Evolutionary conservation across 371 early-diverging fungal species (phyloP).

Genomic region (Mortierella sp.): DNA sequence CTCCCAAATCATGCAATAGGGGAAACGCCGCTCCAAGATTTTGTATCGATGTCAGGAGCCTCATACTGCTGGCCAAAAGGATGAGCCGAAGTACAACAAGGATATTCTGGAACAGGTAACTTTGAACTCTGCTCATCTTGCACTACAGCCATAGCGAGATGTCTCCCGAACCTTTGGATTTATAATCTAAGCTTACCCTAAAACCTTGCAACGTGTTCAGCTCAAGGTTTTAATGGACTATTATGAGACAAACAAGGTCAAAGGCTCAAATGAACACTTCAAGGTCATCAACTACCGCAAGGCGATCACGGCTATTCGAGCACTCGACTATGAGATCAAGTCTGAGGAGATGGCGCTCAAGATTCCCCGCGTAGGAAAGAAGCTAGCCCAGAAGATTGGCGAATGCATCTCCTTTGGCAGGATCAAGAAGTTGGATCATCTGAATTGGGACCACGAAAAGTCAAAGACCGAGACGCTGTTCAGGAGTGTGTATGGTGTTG

Average conservation of each 20-base stretch:
- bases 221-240: conserved; percentile 46
- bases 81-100: conserved; percentile 42
- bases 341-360: conserved; percentile 54
- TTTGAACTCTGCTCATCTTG: too few relatives aligned
- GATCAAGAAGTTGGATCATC: conserved; percentile 49
- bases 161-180: too few relatives aligned
- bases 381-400: conserved; percentile 55
- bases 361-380: conserved; percentile 47
- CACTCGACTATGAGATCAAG: conserved; percentile 50
- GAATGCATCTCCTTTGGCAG: conserved; percentile 48
- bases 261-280: conserved; percentile 48
- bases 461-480: conserved; percentile 40
- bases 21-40: conserved; percentile 27
- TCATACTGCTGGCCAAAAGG: conserved; percentile 30
- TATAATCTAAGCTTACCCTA: not conserved
- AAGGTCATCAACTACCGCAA: conserved; percentile 57
- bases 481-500: conserved; percentile 45
- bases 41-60: conserved; percentile 41
- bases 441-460: conserved; percentile 45
- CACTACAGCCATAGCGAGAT: not conserved
- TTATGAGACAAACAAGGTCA: conserved; percentile 39
- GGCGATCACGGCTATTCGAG: conserved; percentile 53
- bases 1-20: not conserved
- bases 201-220: conserved; percentile 3
- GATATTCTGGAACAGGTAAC: conserved; percentile 47